Conservation (phyloP, 208 protist species). For the Trypanosoma melophagium region DNA sequence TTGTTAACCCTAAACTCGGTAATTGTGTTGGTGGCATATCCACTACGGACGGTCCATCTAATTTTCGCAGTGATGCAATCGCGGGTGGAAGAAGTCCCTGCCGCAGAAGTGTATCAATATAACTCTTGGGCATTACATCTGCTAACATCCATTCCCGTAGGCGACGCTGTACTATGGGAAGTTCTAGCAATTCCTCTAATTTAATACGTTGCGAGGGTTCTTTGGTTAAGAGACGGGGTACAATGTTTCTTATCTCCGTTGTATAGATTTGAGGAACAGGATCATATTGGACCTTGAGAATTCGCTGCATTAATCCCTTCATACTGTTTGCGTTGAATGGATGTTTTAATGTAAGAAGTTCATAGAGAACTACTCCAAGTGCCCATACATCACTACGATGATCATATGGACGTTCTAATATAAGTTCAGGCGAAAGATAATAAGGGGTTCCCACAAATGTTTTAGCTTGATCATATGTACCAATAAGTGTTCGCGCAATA, state of each 20-base stretch:
- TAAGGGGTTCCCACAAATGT: constrained; percentile 95
- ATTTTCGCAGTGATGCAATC: constrained; percentile 30
- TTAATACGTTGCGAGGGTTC: constrained; percentile 69
- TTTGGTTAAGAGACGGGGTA: constrained; percentile 70
- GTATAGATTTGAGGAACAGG: constrained; percentile 73
- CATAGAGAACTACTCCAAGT: constrained; percentile 89
- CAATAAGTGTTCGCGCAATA: constrained; percentile 87
- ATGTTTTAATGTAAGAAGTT: constrained; percentile 83
- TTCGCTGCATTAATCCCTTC: constrained; percentile 88
- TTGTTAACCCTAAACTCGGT: not conserved
- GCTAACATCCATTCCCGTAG: constrained; percentile 77
- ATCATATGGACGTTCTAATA: constrained; percentile 92
- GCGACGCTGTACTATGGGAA: constrained; percentile 68
- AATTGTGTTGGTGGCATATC: not conserved
- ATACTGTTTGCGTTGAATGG: constrained; percentile 90
- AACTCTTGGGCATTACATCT: constrained; percentile 63
- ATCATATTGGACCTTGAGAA: constrained; percentile 85
- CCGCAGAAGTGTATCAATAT: constrained; percentile 67
- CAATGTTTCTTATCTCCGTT: constrained; percentile 71
- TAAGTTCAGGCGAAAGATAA: constrained; percentile 93
- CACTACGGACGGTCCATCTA: not conserved
- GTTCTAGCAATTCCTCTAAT: constrained; percentile 69
- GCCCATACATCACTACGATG: constrained; percentile 94
- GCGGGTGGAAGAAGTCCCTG: constrained; percentile 59
- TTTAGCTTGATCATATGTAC: constrained; percentile 90